These are phyloP conservation scores for Barnettozyma vustinii DNA, from an alignment of 805 yeast genomes.

Conservation along the genomic window DNA sequence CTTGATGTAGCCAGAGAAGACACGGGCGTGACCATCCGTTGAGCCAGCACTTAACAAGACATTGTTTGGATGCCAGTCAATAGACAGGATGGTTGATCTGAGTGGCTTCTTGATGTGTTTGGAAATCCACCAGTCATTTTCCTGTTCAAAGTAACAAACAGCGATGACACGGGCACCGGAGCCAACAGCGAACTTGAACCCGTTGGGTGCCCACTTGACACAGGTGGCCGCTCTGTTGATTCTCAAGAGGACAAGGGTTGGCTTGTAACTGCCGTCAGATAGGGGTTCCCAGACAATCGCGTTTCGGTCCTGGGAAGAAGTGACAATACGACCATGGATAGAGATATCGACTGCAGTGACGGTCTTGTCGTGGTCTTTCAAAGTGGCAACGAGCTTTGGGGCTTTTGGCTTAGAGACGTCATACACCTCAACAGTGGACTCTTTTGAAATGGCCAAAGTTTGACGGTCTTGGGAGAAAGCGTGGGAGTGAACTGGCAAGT, in stretches of 20 bases:
- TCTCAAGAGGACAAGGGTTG: constrained; percentile 86
- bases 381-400: constrained; percentile 59
- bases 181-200: constrained; percentile 95
- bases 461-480: constrained; percentile 68
- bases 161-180: constrained; percentile 93
- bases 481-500: constrained; percentile 86
- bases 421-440: constrained; percentile 70
- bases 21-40: constrained; percentile 88
- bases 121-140: constrained; percentile 99
- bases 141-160: constrained; percentile 91
- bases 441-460: constrained; percentile 77
- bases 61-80: constrained; percentile 92
- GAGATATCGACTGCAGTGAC: constrained; percentile 94
- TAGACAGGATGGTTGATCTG: constrained; percentile 73
- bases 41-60: constrained; percentile 87
- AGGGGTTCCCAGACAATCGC: constrained; percentile 93
- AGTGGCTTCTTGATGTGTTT: constrained; percentile 96
- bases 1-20: constrained; percentile 83
- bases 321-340: constrained; percentile 81
- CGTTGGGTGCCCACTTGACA: constrained; percentile 93
- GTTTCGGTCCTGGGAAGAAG: constrained; percentile 96
- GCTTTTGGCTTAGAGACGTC: constrained; percentile 44
- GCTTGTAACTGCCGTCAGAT: constrained; percentile 60
- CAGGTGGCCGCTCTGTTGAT: constrained; percentile 93
- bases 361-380: constrained; percentile 85